Conservation (phyloP, 2,329 filamentous ascomycete species). For the Colletotrichum falcatum region DNA sequence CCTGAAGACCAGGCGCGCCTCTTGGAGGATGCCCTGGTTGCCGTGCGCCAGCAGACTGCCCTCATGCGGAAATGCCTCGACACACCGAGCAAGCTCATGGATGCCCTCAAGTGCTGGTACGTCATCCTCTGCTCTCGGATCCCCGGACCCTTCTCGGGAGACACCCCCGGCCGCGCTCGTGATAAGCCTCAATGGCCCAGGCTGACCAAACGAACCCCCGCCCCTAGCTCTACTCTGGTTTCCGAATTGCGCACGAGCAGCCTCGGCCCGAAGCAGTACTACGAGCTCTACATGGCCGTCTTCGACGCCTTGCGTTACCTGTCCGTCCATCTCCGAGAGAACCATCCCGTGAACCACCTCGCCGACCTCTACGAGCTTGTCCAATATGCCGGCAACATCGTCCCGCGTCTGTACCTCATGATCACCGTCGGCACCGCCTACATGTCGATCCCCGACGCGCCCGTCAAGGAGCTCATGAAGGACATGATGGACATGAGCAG, state of each 20-base stretch:
- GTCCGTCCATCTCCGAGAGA: slow-evolving; percentile 95
- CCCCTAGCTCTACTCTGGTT: slow-evolving; percentile 88
- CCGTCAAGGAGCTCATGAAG: slow-evolving; percentile 99
- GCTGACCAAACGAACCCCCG: background rate
- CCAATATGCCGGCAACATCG: slow-evolving; percentile 97
- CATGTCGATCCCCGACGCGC: slow-evolving; percentile 98
- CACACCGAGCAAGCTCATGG: slow-evolving; percentile 98
- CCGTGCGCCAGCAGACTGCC: slow-evolving; percentile 95
- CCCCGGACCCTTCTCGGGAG: slow-evolving; percentile 40
- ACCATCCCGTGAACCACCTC: slow-evolving; percentile 96
- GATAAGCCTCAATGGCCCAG: slow-evolving; percentile 40
- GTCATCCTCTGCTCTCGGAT: slow-evolving; percentile 50
- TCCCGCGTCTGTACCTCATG: slow-evolving; percentile 97
- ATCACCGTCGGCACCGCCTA: slow-evolving; percentile 99
- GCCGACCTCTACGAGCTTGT: slow-evolving; percentile 98
- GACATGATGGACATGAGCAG: slow-evolving; percentile 99
- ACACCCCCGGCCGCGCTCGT: too few relatives aligned
- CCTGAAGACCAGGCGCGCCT: slow-evolving; percentile 89
- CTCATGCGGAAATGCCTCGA: slow-evolving; percentile 99
- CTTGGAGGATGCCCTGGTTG: slow-evolving; percentile 95
- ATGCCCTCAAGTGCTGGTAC: slow-evolving; percentile 99
- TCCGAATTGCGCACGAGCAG: slow-evolving; percentile 98
- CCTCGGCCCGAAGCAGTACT: slow-evolving; percentile 99
- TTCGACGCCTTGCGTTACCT: slow-evolving; percentile 98
- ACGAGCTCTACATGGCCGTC: slow-evolving; percentile 99